Base-by-base conservation (phyloP, 2,329 filamentous ascomycete genomes). In the Chaetomiaceae sp. region DNA sequence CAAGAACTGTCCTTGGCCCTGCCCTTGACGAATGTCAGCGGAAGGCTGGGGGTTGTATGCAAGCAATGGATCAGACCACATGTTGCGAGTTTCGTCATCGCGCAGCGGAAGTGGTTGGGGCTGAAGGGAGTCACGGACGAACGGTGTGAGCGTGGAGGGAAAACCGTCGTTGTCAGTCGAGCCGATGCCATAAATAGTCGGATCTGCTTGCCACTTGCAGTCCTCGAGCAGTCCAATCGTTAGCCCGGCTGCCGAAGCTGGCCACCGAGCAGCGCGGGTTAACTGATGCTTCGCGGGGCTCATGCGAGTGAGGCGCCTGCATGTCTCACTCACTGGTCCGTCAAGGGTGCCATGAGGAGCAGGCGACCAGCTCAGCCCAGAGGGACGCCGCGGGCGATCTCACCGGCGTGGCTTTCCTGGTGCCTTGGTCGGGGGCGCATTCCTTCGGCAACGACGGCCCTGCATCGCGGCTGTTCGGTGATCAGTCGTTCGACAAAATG, bases 381-480 rank as follows among this genome's bases (percentile, higher is more conserved):
- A 25, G 38, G 48, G 47, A 36, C 42, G 44, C n/a, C n/a, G 53
- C 25, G 39, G 53, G 23, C 17, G 47, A 47, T 54, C 42, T 45
- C 42, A 45, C 31, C 48, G 43, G 47, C 47, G 53, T 43, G 36
- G 48, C 37, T 37, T 38, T 11, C 19, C 43, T 44, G 31, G 33
- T 9, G 22, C 37, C 31, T 33, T 39, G 51, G 17, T 36, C 22
- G 34, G 34, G 33, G 19, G n/a, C 25, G 29, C 31, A 45, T 38
- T 53, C 51, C 49, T 55, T 49, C 54, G 42, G 57, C 44, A 53
- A 55, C 25, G 17, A 47, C 54, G 57, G 54, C 45, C 54, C 57
- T 59, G 49, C 51, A 38, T 55, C 38, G 46, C 57, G 51, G 31
- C n/a, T 38, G 14, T 31, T 43, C 33, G 9, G 15, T 12, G 29